Evolutionary conservation across 352 stramenopile species (phyloP).

Genomic region (Globisporangium yorkense): DNA sequence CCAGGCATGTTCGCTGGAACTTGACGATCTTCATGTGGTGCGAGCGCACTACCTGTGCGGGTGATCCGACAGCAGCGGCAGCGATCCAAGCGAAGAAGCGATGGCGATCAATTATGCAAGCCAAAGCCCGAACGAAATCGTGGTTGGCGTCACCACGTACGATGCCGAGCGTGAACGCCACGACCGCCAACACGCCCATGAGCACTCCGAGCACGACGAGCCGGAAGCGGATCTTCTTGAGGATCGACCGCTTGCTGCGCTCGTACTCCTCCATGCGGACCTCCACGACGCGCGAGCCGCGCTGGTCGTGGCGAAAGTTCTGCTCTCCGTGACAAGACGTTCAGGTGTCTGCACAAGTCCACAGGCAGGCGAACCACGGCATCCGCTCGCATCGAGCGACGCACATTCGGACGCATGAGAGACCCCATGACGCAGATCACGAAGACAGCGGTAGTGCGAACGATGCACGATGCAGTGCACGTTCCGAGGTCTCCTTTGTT

Average conservation of each 20-base stretch:
- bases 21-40: conserved; percentile 44
- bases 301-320: conserved; percentile 68
- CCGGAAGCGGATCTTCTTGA: conserved; percentile 69
- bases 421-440: conserved; percentile 20
- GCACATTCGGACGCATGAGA: conserved; percentile 57
- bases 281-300: conserved; percentile 57
- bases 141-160: conserved; percentile 16
- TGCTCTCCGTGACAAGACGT: conserved; percentile 8
- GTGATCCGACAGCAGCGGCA: background rate
- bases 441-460: background rate
- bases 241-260: conserved; percentile 60
- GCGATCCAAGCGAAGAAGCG: no score
- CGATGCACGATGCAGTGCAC: background rate
- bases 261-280: conserved; percentile 68
- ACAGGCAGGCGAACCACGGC: background rate
- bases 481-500: no score
- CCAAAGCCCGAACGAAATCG: background rate
- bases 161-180: conserved; percentile 40
- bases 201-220: conserved; percentile 51
- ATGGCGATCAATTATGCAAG: background rate
- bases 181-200: conserved; percentile 37
- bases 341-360: background rate
- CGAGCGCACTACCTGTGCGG: conserved; percentile 33
- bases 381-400: background rate
- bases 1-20: conserved; percentile 26